Evolutionary conservation across 371 early-diverging fungal species (phyloP).

Genomic region (Syncephalastrum racemosum): DNA sequence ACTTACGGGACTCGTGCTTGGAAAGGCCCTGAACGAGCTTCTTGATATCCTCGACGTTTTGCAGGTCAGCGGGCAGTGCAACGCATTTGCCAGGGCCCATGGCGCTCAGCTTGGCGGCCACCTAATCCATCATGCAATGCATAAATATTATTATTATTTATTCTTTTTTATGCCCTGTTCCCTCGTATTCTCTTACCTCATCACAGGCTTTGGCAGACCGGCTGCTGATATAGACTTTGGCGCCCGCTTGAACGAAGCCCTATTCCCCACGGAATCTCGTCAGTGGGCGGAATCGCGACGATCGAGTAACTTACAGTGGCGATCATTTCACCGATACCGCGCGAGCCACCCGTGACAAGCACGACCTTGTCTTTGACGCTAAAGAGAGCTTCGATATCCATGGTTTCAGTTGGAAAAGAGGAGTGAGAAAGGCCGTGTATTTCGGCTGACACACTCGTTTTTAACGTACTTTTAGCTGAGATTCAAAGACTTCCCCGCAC

Average conservation of each 20-base stretch:
- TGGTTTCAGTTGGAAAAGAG: too few species aligned
- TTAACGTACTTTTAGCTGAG: too few species aligned
- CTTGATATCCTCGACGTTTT: constrained; percentile 60
- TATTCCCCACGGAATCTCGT: constrained; percentile 11
- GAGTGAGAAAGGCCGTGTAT: too few species aligned
- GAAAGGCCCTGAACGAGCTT: constrained; percentile 58
- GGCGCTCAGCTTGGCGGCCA: constrained; percentile 57
- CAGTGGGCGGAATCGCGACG: not conserved
- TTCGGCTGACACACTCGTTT: too few species aligned
- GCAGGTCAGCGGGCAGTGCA: constrained; percentile 78
- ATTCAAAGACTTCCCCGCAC: too few species aligned
- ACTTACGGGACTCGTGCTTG: constrained; percentile 60
- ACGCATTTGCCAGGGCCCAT: constrained; percentile 74
- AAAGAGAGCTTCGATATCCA: constrained; percentile 54
- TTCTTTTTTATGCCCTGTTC: not conserved
- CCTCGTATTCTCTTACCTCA: constrained; percentile 26
- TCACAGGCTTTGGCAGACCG: constrained; percentile 66
- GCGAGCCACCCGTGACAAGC: constrained; percentile 88
- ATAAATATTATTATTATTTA: too few species aligned
- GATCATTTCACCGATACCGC: constrained; percentile 78
- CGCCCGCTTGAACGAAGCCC: constrained; percentile 76
- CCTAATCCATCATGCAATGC: constrained; percentile 12
- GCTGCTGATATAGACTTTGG: constrained; percentile 74
- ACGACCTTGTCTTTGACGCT: constrained; percentile 85
- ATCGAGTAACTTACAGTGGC: constrained; percentile 39